Evolutionary conservation across 768 basidiomycete genomes (phyloP), one percentile per base, ranked within the genome.

Genomic region (Coprinellus aureogranulatus): DNA sequence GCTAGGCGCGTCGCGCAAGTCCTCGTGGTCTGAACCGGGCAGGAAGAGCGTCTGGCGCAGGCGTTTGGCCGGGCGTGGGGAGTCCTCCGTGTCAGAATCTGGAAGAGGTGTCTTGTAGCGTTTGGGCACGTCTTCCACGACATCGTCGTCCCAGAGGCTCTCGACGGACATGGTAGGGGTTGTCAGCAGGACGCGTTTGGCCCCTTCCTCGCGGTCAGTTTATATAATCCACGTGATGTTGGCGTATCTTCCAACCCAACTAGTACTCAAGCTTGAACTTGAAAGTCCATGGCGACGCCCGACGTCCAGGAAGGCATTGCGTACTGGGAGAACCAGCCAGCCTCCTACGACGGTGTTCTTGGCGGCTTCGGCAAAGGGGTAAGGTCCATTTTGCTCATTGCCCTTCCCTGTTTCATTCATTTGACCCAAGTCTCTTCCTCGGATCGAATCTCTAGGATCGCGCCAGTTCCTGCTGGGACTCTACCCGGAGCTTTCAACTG

Each of bases 361-460:
- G 95, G 79, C 54, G 79, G 75, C 44, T 78, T 69, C 64, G 81
- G 78, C 37, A 69, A 74, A 40, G 79, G 78, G 83, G 92, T 72
- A 81, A 73, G 54, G n/a, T 80, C 80, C 59, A 77, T 81, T 64
- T 68, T 68, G 37, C 64, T 34, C 66, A 61, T 31, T 62, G 50
- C 53, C 60, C 37, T 53, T 57, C 59, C 44, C 44, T 20, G 41
- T 41, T 53, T 53, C 56, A 56, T 61, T 31, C 52, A 49, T 64
- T 60, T 48, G 53, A 52, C 28, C 55, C 55, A 61, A 94, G 89
- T 84, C 94, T 42, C 83, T 98, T 22, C 95, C 96, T 0, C 85
- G 94, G 37, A 77, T 98, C 63, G 96, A 99, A 70, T 82, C 94
- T 4, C 82, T 97, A 16, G 89, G 92, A 40, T 96, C 94, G 2